A percentile compares a stretch with the other conserved stretches of the same genome.
Conservation (phyloP, 1,139 yeast species). For the Blastobotrys serpentis region DNA sequence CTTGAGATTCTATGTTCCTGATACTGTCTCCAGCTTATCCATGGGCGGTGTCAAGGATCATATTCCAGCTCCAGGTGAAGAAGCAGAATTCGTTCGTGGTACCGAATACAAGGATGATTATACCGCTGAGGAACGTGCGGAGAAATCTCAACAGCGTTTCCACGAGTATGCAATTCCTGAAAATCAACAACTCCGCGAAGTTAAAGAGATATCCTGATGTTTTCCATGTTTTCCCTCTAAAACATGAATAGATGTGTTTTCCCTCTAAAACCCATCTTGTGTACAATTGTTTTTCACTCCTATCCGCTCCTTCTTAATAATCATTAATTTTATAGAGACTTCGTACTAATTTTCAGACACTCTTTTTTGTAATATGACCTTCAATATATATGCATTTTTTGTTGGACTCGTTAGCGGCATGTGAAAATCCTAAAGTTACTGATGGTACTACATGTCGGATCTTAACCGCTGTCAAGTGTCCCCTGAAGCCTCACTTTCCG, state of each 20-base stretch:
- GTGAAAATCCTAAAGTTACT: neutral
- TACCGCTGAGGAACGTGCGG: neutral
- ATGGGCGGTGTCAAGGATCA: constrained; percentile 6
- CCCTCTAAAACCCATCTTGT: neutral
- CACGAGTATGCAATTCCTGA: constrained; percentile 9
- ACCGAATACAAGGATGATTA: constrained; percentile 6
- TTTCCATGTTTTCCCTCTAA: neutral
- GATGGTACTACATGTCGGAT: neutral
- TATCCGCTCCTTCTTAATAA: neutral
- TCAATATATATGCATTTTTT: too few species aligned
- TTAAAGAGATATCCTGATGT: neutral
- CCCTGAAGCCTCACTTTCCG: neutral
- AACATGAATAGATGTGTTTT: neutral
- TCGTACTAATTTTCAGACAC: neutral
- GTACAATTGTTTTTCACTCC: neutral
- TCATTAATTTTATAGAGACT: neutral
- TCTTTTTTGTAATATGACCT: neutral
- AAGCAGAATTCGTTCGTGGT: constrained; percentile 6
- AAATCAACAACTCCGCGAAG: constrained; percentile 4
- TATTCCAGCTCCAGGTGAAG: constrained; percentile 9
- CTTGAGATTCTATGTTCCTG: constrained; percentile 78
- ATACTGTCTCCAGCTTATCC: constrained; percentile 27
- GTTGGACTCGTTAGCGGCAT: neutral
- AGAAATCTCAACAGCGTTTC: constrained; percentile 2
- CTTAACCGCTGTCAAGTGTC: neutral